phyloP scores from a whole-genome alignment of 805 yeast genomes.

The Metschnikowia colocasiae region DNA sequence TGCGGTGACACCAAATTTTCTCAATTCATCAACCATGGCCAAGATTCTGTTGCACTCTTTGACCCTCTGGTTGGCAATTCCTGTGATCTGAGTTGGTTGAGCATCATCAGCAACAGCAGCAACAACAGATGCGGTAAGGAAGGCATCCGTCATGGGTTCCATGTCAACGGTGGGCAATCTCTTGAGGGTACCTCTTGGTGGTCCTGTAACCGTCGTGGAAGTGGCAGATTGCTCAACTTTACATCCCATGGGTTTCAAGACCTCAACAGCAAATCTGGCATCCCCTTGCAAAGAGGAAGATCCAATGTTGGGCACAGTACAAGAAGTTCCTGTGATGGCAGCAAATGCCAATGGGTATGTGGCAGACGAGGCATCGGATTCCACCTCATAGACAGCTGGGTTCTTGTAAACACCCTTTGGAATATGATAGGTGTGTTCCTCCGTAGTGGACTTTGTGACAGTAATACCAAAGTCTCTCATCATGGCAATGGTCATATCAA shows the following conservation, averaged over 20 bases:
- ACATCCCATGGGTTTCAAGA: conserved; percentile 94
- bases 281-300: conserved; percentile 91
- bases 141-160: conserved; percentile 99
- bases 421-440: conserved; percentile 82
- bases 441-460: conserved; percentile 66
- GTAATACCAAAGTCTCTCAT: conserved; percentile 85
- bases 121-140: conserved; percentile 91
- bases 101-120: conserved; percentile 80
- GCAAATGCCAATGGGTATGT: conserved; percentile 98
- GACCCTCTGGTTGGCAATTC: conserved; percentile 97
- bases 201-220: conserved; percentile 91
- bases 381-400: conserved; percentile 83
- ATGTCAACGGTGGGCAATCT: conserved; percentile 80
- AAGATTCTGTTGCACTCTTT: conserved; percentile 95
- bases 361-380: conserved; percentile 96
- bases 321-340: conserved; percentile 89
- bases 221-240: conserved; percentile 74
- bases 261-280: conserved; percentile 93
- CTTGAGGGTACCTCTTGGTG: conserved; percentile 61
- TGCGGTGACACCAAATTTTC: conserved; percentile 85
- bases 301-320: conserved; percentile 94
- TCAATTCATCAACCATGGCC: conserved; percentile 88
- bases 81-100: conserved; percentile 68
- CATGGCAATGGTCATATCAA: conserved; percentile 96
- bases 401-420: conserved; percentile 79